phyloP scores from a whole-genome alignment of 179 eudicot species.

The Spergularia azorica region DNA sequence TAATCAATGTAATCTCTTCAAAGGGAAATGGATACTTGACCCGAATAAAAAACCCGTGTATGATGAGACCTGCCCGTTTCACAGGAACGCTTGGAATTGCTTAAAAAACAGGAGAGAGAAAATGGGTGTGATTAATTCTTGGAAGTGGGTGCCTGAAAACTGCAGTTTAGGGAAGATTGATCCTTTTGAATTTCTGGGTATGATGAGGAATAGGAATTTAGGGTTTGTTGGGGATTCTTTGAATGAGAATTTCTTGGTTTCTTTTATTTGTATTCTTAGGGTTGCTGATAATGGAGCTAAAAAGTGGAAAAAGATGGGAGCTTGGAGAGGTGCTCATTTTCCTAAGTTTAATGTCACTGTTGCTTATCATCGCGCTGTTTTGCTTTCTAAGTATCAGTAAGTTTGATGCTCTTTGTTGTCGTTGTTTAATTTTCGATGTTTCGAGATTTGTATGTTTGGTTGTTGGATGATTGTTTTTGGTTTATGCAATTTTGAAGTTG shows the following conservation, averaged over 20 bases:
- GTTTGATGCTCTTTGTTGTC: conserved; percentile 13
- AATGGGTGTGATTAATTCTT: conserved; percentile 72
- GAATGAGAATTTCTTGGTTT: conserved; percentile 77
- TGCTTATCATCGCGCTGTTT: conserved; percentile 89
- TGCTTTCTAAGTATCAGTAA: conserved; percentile 79
- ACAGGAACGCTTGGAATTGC: conserved; percentile 90
- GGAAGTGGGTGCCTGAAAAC: conserved; percentile 79
- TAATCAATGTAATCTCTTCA: conserved; percentile 66
- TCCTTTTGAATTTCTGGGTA: conserved; percentile 53
- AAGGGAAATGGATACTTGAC: conserved; percentile 61
- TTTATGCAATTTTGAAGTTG: neutral
- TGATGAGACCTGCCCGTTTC: conserved; percentile 78
- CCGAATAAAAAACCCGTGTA: conserved; percentile 64
- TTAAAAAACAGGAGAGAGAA: conserved; percentile 55
- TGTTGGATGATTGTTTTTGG: neutral
- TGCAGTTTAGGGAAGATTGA: conserved; percentile 60
- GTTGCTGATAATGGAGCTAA: conserved; percentile 65
- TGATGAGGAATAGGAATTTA: conserved; percentile 67
- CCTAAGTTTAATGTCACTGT: conserved; percentile 81
- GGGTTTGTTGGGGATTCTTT: conserved; percentile 94
- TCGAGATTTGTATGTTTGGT: neutral
- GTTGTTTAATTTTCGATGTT: neutral
- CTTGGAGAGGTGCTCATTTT: conserved; percentile 89
- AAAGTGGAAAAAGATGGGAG: conserved; percentile 88
- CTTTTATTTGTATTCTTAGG: conserved; percentile 71